Conservation (phyloP, 345 rosid genomes). For the Eucalyptus marginata region DNA sequence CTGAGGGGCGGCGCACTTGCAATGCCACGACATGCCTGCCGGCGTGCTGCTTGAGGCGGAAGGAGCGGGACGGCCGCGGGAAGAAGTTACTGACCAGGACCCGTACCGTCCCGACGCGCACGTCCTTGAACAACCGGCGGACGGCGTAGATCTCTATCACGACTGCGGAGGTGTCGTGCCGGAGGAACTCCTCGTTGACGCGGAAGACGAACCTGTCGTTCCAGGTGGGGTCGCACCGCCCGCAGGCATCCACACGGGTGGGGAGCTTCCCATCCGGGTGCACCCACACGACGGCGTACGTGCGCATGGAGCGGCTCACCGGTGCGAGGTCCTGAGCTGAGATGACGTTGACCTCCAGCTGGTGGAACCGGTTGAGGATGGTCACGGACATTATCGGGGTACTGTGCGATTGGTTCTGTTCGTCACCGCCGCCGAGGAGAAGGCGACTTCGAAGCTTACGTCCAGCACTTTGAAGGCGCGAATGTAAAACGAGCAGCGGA, state of each 20-base stretch:
- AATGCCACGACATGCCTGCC: slow-evolving; percentile 73
- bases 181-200: slow-evolving; percentile 62
- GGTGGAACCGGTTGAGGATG: slow-evolving; percentile 41
- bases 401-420: background rate
- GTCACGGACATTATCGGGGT: slow-evolving; percentile 2
- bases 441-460: background rate
- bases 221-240: slow-evolving; percentile 72
- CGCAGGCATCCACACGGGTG: slow-evolving; percentile 50
- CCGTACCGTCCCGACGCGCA: slow-evolving; percentile 65
- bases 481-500: background rate
- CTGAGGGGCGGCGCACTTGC: slow-evolving; percentile 77
- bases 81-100: slow-evolving; percentile 50
- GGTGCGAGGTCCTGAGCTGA: slow-evolving; percentile 74
- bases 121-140: slow-evolving; percentile 87
- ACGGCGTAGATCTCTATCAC: slow-evolving; percentile 64
- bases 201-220: slow-evolving; percentile 87
- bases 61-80: slow-evolving; percentile 9
- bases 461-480: background rate
- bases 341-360: slow-evolving; percentile 63
- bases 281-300: slow-evolving; percentile 90
- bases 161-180: slow-evolving; percentile 65
- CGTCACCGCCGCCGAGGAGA: background rate
- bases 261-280: slow-evolving; percentile 66
- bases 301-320: slow-evolving; percentile 50
- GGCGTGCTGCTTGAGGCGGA: slow-evolving; percentile 11